Base-by-base conservation (phyloP, 768 basidiomycete genomes). In the Kwoniella sp. region DNA sequence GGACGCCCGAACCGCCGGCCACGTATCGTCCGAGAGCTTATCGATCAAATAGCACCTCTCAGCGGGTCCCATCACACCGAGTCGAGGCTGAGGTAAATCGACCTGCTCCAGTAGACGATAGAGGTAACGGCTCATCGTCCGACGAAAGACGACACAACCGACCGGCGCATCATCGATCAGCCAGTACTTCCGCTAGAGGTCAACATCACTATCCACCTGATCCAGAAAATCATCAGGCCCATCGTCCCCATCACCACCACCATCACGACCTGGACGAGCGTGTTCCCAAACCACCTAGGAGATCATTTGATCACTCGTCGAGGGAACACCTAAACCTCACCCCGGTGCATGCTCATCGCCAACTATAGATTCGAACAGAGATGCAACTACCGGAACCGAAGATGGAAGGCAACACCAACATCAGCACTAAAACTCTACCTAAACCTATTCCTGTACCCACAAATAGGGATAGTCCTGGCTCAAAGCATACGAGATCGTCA, bases 221-320 rank as follows among this genome's bases (percentile, higher is more conserved):
- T 9, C 56, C 22, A 2, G 22, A n/a, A 2, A 26, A 51, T 15
- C 40, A 9, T 44, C 40, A 44, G 3, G 3, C 40, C 10, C 40
- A 44, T 19, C 10, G 17, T 33, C 33, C 6, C 33, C 33, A 33
- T 33, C 33, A 33, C 6, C 13, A 33, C 17, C 40, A 44, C 40
- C 8, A 19, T 3, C 40, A 44, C 8, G 40, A 44, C 40, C 40
- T 44, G 40, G 40, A 44, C 12, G 58, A 52, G 1, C 24, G 37
- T 15, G 52, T 53, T 24, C 58, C 49, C 2, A 26, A 60, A 4
- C 58, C 49, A 24, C 58, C 58, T 26, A 51, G 50, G 47, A 37
- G 50, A 12, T 60, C 58, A 8, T 60, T 60, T 25, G 58, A 60
- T 27, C 58, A 60, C 30, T 49, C 57, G 1, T 49, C 57, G 12